These are phyloP conservation scores for Adansonia madagascariensis DNA, from an alignment of 441 rosid species.

Conservation along the genomic window DNA sequence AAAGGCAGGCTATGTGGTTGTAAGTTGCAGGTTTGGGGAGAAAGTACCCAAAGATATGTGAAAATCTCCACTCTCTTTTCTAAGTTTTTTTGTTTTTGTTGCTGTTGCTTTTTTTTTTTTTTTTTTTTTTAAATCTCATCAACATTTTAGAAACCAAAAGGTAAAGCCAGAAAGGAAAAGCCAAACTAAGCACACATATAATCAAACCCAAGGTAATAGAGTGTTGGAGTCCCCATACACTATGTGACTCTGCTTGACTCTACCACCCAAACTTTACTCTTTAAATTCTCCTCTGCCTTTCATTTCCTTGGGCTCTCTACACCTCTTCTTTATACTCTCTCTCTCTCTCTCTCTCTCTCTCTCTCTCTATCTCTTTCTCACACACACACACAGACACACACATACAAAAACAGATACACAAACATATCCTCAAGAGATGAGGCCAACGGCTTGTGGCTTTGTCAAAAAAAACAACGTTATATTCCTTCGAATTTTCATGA, in stretches of 20 bases:
- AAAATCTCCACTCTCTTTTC: constrained; percentile 23
- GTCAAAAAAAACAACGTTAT: constrained; percentile 45
- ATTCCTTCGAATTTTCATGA: constrained; percentile 50
- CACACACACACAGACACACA: neutral
- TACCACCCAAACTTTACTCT: constrained; percentile 60
- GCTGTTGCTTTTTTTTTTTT: too few species aligned
- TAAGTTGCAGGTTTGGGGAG: constrained; percentile 18
- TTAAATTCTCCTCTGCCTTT: constrained; percentile 58
- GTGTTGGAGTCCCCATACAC: constrained; percentile 3
- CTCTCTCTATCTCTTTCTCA: constrained; percentile 22
- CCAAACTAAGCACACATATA: constrained; percentile 23
- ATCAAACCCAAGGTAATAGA: too few species aligned
- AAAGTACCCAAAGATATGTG: constrained; percentile 23
- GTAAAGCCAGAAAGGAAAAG: constrained; percentile 8
- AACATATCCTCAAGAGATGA: constrained; percentile 43
- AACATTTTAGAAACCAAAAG: constrained; percentile 29
- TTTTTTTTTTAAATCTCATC: neutral
- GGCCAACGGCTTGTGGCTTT: constrained; percentile 44
- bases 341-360: constrained; percentile 25
- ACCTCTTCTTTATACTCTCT: constrained; percentile 39
- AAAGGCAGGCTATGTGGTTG: constrained; percentile 24
- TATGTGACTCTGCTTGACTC: constrained; percentile 39
- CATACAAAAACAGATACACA: neutral
- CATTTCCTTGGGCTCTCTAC: constrained; percentile 42
- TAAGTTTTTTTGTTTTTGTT: constrained; percentile 34